Percentiles rank a stretch among this genome's conserved stretches.
Conservation (phyloP, 371 early-diverging fungal species). For the Apophysomyces elegans region DNA sequence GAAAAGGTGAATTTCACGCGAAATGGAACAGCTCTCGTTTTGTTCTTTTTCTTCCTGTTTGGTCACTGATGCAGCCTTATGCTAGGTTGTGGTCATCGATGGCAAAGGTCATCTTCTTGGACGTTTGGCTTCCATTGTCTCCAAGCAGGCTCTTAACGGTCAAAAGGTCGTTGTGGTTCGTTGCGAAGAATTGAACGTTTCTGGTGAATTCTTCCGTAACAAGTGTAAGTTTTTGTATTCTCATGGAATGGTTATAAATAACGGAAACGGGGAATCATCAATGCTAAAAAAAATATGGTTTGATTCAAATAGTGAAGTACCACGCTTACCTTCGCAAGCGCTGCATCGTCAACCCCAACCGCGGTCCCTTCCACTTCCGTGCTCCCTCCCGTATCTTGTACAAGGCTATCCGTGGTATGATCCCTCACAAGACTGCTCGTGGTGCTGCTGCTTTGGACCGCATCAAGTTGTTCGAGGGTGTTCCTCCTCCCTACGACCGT, state of each 20-base stretch:
- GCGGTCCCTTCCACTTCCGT: slow-evolving; percentile 99
- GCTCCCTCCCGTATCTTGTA: slow-evolving; percentile 98
- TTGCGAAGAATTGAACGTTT: slow-evolving; percentile 96
- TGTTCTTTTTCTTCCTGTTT: neutral
- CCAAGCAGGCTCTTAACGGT: slow-evolving; percentile 98
- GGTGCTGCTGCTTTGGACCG: slow-evolving; percentile 97
- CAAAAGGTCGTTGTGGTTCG: slow-evolving; percentile 97
- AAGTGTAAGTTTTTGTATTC: slow-evolving; percentile 74
- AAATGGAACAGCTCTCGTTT: neutral
- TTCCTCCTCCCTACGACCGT: slow-evolving; percentile 97
- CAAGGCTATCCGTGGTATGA: slow-evolving; percentile 98
- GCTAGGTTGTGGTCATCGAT: slow-evolving; percentile 97
- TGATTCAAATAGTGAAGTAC: slow-evolving; percentile 78
- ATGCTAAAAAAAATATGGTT: neutral
- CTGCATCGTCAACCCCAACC: slow-evolving; percentile 96
- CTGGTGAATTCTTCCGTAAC: slow-evolving; percentile 98
- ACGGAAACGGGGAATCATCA: neutral
- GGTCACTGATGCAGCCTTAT: neutral
- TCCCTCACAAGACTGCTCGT: slow-evolving; percentile 98
- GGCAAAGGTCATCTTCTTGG: slow-evolving; percentile 99
- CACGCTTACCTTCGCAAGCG: slow-evolving; percentile 98
- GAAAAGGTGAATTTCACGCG: slow-evolving; percentile 34
- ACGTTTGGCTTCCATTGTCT: slow-evolving; percentile 97
- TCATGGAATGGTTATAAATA: slow-evolving; percentile 9
- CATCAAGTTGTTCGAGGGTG: slow-evolving; percentile 98